Evolutionary conservation across 768 basidiomycete genomes (phyloP).

Genomic region (Cystobasidium tubakii): DNA sequence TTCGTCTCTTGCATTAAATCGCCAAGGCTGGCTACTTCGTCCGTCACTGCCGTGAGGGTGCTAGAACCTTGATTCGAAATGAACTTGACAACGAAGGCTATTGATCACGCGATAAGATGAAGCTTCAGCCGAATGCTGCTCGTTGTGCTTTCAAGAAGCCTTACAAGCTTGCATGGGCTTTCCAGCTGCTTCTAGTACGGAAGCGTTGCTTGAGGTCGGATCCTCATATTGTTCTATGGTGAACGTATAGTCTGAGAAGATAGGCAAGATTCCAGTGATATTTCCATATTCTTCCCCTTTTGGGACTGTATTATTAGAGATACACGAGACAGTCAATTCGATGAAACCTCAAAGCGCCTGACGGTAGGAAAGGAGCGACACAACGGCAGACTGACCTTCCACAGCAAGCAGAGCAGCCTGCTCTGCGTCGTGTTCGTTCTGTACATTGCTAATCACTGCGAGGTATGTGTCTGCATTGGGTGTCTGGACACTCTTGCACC

Average conservation of each 20-base stretch:
- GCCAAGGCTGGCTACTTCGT: neutral
- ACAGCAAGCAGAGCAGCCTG: constrained; percentile 6
- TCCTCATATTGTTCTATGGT: constrained; percentile 20
- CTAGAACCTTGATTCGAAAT: neutral
- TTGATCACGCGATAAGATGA: neutral
- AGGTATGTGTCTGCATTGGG: constrained; percentile 14
- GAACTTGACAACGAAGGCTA: constrained; percentile 14
- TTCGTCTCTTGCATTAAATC: constrained; percentile 20
- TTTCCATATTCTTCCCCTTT: neutral
- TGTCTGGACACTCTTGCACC: neutral
- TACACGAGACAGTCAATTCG: neutral
- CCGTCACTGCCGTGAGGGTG: neutral
- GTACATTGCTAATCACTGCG: constrained; percentile 25
- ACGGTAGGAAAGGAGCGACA: neutral
- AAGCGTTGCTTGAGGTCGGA: neutral
- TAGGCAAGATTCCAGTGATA: constrained; percentile 1
- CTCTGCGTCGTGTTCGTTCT: constrained; percentile 18
- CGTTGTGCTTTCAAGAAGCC: neutral
- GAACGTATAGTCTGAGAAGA: constrained; percentile 12
- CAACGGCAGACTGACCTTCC: neutral
- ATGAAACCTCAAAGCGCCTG: neutral
- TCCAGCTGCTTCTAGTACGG: constrained; percentile 20
- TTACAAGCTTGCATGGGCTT: constrained; percentile 17
- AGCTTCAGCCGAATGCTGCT: neutral
- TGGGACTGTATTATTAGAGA: neutral